phyloP scores from a whole-genome alignment of 345 rosid species.

The Populus nigra region DNA sequence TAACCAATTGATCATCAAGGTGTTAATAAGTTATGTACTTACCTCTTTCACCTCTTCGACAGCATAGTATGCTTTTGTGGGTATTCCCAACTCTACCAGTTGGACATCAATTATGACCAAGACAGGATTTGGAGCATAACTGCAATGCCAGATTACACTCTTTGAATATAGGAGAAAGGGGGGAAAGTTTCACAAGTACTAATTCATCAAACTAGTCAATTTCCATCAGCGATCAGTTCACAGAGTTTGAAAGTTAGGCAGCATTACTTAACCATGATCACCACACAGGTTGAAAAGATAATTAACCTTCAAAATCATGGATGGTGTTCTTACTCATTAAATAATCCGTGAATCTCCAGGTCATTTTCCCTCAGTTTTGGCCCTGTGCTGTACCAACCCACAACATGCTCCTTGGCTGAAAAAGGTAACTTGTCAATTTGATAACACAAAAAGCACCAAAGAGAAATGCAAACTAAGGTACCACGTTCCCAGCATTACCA shows the following conservation, averaged over 20 bases:
- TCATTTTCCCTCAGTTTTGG: slow-evolving; percentile 90
- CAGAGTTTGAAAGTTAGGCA: background rate
- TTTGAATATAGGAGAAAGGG: background rate
- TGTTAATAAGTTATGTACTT: slow-evolving; percentile 8
- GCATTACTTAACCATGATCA: background rate
- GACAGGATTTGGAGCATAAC: slow-evolving; percentile 83
- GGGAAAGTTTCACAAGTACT: background rate
- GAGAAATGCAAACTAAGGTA: background rate
- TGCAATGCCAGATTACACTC: slow-evolving; percentile 28
- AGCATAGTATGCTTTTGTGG: slow-evolving; percentile 84
- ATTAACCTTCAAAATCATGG: background rate
- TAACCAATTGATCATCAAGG: background rate
- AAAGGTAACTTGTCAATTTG: background rate
- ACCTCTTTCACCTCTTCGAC: slow-evolving; percentile 95
- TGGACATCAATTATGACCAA: slow-evolving; percentile 92
- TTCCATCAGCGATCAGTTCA: background rate
- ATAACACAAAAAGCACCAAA: background rate
- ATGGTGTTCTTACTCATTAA: slow-evolving; percentile 52
- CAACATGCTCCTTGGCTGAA: slow-evolving; percentile 94
- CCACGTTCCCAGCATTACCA: slow-evolving; percentile 37
- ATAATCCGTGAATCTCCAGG: slow-evolving; percentile 72
- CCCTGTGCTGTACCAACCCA: slow-evolving; percentile 96
- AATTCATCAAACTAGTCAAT: background rate
- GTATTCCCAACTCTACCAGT: slow-evolving; percentile 90
- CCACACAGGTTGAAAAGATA: background rate